Evolutionary conservation across 805 yeast species (phyloP).

Genomic region (Metschnikowia cubensis): DNA sequence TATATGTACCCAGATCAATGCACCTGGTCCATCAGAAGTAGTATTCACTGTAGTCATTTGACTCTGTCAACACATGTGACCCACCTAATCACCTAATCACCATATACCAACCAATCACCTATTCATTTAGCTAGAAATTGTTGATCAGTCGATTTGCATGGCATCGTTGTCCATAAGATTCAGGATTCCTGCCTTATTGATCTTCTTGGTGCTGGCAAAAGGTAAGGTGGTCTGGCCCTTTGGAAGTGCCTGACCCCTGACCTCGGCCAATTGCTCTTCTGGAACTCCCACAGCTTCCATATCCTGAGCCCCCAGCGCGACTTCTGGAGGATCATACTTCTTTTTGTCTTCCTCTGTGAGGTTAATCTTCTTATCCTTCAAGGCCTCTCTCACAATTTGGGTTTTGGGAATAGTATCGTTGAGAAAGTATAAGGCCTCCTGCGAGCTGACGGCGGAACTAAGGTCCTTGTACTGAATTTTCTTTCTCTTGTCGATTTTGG

Average conservation of each 20-base stretch:
- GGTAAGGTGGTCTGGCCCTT: slow-evolving; percentile 42
- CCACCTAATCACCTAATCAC: no score
- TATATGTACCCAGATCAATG: no score
- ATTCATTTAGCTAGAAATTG: no score
- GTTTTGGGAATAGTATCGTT: slow-evolving; percentile 66
- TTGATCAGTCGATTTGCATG: slow-evolving; percentile 1
- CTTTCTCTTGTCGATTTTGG: slow-evolving; percentile 63
- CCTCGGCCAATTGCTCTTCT: not conserved
- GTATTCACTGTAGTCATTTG: no score
- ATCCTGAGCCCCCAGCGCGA: slow-evolving; percentile 4
- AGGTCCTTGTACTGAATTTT: slow-evolving; percentile 69
- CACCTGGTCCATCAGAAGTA: no score
- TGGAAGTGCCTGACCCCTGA: slow-evolving; percentile 16
- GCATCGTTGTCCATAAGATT: slow-evolving; percentile 28
- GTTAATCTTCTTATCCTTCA: slow-evolving; percentile 39
- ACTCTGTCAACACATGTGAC: no score
- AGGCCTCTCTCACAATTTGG: slow-evolving; percentile 45
- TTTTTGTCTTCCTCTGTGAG: slow-evolving; percentile 12
- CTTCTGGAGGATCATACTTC: slow-evolving; percentile 8
- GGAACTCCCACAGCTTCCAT: slow-evolving; percentile 5
- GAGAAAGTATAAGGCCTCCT: slow-evolving; percentile 60
- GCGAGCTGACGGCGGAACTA: slow-evolving; percentile 55
- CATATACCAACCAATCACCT: no score
- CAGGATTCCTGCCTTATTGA: slow-evolving; percentile 32
- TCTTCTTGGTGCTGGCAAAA: slow-evolving; percentile 18